Conservation (phyloP, 1,284 basidiomycete species). For the Marasmius oreades region DNA sequence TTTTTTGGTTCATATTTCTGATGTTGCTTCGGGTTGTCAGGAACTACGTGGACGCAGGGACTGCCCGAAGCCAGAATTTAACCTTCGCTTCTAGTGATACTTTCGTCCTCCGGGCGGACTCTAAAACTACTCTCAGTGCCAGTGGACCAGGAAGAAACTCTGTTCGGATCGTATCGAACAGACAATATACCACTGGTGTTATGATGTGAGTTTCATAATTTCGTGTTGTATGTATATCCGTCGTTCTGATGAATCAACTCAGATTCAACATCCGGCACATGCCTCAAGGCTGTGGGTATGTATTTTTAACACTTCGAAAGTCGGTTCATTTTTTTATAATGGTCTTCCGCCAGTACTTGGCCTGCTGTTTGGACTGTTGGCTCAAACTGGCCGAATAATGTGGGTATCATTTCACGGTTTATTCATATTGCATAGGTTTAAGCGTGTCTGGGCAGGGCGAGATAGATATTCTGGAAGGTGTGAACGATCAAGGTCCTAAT, state of each 20-base stretch:
- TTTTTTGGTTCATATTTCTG: background rate
- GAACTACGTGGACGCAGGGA: conserved; percentile 48
- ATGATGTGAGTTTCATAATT: conserved; percentile 42
- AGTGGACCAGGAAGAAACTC: conserved; percentile 56
- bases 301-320: conserved; percentile 11
- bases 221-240: background rate
- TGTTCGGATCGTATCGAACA: conserved; percentile 50
- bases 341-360: conserved; percentile 38
- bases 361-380: conserved; percentile 47
- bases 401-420: conserved; percentile 16
- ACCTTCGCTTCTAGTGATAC: conserved; percentile 42
- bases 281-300: conserved; percentile 66
- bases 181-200: conserved; percentile 49
- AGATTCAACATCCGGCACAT: conserved; percentile 54
- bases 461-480: conserved; percentile 69
- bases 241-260: background rate
- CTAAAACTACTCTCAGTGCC: conserved; percentile 39
- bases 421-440: background rate
- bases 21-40: conserved; percentile 25
- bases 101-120: conserved; percentile 55
- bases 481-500: conserved; percentile 56
- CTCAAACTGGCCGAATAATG: conserved; percentile 46
- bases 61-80: conserved; percentile 42
- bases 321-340: conserved; percentile 7
- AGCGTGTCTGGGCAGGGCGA: conserved; percentile 44